Percentiles rank a stretch among this genome's conserved stretches.
Conservation (phyloP, 1,284 basidiomycete species). For the Trichosporon sp. region DNA sequence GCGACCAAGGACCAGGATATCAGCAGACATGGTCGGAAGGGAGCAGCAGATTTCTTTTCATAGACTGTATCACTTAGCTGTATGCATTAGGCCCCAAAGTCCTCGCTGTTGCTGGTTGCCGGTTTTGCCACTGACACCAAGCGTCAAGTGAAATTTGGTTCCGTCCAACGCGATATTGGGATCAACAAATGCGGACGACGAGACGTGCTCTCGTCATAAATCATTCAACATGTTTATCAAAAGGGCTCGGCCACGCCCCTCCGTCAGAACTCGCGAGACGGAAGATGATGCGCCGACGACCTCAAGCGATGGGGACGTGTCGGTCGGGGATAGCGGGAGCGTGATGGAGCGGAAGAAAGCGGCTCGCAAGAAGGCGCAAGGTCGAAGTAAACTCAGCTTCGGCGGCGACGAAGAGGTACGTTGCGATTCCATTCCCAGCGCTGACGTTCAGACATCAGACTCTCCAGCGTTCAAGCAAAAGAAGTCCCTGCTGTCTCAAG, state of each 20-base stretch:
- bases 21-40: conserved; percentile 26
- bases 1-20: background rate
- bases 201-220: background rate
- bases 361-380: conserved; percentile 29
- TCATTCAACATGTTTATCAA: conserved; percentile 43
- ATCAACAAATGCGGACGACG: background rate
- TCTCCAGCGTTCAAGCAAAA: conserved; percentile 42
- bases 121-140: background rate
- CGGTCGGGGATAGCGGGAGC: conserved; percentile 26
- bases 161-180: background rate
- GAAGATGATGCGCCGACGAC: conserved; percentile 31
- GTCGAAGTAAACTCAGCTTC: conserved; percentile 63
- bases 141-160: background rate
- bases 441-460: conserved; percentile 19
- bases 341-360: conserved; percentile 45
- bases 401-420: conserved; percentile 62
- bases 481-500: conserved; percentile 48
- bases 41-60: conserved; percentile 44
- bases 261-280: conserved; percentile 32
- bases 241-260: conserved; percentile 40
- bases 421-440: background rate
- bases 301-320: conserved; percentile 18
- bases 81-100: background rate
- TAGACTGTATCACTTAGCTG: conserved; percentile 18
- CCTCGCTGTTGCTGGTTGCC: background rate